These are phyloP conservation scores for Calonectria hawksworthii DNA, from an alignment of 2,329 filamentous ascomycete species.

Conservation along the genomic window DNA sequence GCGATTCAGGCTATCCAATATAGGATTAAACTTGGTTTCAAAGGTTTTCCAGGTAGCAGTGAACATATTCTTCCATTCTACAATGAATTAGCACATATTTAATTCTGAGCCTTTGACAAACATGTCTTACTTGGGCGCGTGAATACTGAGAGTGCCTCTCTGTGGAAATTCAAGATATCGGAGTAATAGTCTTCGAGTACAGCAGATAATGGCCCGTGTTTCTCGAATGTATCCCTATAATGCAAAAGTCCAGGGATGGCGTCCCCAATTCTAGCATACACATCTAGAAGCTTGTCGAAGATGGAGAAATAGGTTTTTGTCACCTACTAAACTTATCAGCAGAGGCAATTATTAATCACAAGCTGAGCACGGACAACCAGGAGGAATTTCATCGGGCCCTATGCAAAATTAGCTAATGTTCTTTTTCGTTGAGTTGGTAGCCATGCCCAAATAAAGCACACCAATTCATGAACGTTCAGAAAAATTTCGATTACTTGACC, in stretches of 20 bases:
- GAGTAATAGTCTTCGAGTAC: slow-evolving; percentile 30
- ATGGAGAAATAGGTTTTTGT: neutral
- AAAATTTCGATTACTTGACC: slow-evolving; percentile 18
- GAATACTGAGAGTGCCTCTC: slow-evolving; percentile 16
- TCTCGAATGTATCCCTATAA: slow-evolving; percentile 15
- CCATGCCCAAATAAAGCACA: slow-evolving; percentile 27
- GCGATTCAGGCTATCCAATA: slow-evolving; percentile 11
- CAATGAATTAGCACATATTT: neutral
- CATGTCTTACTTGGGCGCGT: neutral
- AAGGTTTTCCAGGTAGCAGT: slow-evolving; percentile 25
- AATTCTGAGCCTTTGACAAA: neutral
- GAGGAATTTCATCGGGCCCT: slow-evolving; percentile 32
- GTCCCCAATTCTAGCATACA: slow-evolving; percentile 20
- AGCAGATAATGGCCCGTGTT: neutral
- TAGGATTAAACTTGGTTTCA: slow-evolving; percentile 9
- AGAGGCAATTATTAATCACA: neutral
- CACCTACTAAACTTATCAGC: neutral
- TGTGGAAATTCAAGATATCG: slow-evolving; percentile 25
- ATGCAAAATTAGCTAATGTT: neutral
- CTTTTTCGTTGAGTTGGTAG: too few relatives aligned
- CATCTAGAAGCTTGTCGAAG: slow-evolving; percentile 19
- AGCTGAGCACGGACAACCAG: neutral
- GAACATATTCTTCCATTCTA: slow-evolving; percentile 25
- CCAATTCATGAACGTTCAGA: slow-evolving; percentile 11
- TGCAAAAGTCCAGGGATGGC: slow-evolving; percentile 6